phyloP scores from a whole-genome alignment of 305 asterid species.

The Solanum aculeatissimum region DNA sequence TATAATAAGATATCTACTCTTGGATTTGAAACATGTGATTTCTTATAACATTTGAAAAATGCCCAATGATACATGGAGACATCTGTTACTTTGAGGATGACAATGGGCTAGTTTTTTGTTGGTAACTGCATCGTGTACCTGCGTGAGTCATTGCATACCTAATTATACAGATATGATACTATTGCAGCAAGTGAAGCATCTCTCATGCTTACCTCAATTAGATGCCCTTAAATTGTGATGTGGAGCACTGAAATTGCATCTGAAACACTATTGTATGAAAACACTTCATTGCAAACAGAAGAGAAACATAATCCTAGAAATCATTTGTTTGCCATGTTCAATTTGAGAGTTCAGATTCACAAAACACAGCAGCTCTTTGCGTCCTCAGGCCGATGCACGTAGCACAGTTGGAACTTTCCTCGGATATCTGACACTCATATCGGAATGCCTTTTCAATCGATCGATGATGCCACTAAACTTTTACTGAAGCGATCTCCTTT shows the following conservation, averaged over 20 bases:
- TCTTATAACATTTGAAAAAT: not conserved
- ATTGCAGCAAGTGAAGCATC: not conserved
- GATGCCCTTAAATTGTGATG: not conserved
- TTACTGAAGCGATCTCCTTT: no score
- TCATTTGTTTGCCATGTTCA: not conserved
- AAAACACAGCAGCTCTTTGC: not conserved
- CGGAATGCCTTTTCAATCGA: no score
- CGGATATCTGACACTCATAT: no score
- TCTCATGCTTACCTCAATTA: not conserved
- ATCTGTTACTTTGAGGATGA: not conserved
- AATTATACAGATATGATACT: not conserved
- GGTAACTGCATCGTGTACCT: not conserved
- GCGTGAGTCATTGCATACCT: not conserved
- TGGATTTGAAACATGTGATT: not conserved
- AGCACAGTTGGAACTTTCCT: no score
- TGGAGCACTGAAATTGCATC: not conserved
- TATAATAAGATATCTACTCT: not conserved
- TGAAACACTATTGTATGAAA: not conserved
- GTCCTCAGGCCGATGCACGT: not conserved
- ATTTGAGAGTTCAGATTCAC: not conserved
- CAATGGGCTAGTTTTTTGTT: not conserved
- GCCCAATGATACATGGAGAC: not conserved
- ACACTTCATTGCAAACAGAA: not conserved
- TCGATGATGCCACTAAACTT: no score
- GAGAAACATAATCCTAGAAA: not conserved